Conservation (phyloP, 148 eudicot species). For the Polygonum maritimum region DNA sequence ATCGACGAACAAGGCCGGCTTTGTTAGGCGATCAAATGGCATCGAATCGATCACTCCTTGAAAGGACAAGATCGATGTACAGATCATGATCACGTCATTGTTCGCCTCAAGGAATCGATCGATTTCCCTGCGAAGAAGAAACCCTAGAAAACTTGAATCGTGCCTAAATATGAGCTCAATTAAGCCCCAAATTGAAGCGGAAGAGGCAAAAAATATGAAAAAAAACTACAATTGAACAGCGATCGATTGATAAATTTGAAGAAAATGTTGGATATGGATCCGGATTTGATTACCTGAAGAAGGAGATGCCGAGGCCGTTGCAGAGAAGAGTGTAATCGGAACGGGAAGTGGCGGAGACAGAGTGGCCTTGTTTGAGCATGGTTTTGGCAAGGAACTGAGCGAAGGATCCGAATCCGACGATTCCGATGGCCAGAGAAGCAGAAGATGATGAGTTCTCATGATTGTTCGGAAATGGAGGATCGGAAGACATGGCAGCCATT, state of each 20-base stretch:
- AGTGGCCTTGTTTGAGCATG: conserved; percentile 46
- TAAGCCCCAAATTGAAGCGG: neutral
- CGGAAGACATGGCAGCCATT: neutral
- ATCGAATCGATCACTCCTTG: conserved; percentile 35
- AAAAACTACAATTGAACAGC: neutral
- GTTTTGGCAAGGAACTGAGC: conserved; percentile 52
- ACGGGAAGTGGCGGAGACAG: conserved; percentile 40
- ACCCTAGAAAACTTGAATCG: neutral
- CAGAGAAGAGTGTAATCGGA: conserved; percentile 40
- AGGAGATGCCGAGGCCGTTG: conserved; percentile 29
- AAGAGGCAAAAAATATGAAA: neutral
- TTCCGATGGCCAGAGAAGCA: conserved; percentile 28
- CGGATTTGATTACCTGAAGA: conserved; percentile 25
- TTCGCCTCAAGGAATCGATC: conserved; percentile 27
- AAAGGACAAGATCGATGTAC: conserved; percentile 41
- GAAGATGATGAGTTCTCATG: conserved; percentile 3
- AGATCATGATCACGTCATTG: conserved; percentile 35
- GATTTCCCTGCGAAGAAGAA: conserved; percentile 25
- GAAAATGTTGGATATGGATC: neutral
- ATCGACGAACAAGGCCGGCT: conserved; percentile 40
- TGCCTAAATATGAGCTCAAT: neutral
- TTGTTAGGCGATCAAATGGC: conserved; percentile 25
- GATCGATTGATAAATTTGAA: neutral
- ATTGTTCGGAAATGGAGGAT: neutral
- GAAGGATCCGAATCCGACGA: conserved; percentile 47